Evolutionary conservation across 2,329 filamentous ascomycete genomes (phyloP).

Genomic region (Aspergillus chevalieri): DNA sequence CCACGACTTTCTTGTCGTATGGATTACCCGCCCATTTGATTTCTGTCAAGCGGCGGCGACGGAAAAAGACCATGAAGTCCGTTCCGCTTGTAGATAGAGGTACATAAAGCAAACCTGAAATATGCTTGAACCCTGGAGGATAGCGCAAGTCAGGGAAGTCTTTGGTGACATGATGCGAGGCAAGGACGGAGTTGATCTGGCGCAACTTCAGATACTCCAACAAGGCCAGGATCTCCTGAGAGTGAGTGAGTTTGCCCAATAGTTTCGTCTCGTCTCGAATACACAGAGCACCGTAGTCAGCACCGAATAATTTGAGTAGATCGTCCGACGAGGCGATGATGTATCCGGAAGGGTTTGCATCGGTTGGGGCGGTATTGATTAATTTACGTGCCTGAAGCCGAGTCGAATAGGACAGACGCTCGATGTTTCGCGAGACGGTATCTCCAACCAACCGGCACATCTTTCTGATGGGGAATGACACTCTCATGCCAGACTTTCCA

Average conservation of each 20-base stretch:
- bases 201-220: conserved; percentile 78
- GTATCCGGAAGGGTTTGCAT: conserved; percentile 78
- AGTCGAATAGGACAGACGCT: conserved; percentile 78
- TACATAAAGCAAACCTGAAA: conserved; percentile 76
- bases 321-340: conserved; percentile 88
- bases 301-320: conserved; percentile 73
- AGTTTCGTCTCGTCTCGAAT: conserved; percentile 88
- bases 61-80: conserved; percentile 89
- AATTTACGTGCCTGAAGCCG: conserved; percentile 78
- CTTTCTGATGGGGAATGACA: conserved; percentile 84
- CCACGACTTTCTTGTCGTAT: conserved; percentile 60
- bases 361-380: conserved; percentile 78
- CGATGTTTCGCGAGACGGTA: conserved; percentile 78
- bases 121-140: conserved; percentile 67
- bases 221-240: conserved; percentile 77
- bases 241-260: conserved; percentile 65
- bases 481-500: conserved; percentile 76
- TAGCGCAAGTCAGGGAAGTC: conserved; percentile 82
- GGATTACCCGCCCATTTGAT: conserved; percentile 67
- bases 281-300: conserved; percentile 77
- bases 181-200: conserved; percentile 65
- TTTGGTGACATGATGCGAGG: conserved; percentile 65
- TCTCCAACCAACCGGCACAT: conserved; percentile 87
- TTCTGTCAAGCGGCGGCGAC: conserved; percentile 71
- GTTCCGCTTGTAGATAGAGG: conserved; percentile 67